Conservation (phyloP, 257 asterid genomes). For the Apocynum venetum region DNA sequence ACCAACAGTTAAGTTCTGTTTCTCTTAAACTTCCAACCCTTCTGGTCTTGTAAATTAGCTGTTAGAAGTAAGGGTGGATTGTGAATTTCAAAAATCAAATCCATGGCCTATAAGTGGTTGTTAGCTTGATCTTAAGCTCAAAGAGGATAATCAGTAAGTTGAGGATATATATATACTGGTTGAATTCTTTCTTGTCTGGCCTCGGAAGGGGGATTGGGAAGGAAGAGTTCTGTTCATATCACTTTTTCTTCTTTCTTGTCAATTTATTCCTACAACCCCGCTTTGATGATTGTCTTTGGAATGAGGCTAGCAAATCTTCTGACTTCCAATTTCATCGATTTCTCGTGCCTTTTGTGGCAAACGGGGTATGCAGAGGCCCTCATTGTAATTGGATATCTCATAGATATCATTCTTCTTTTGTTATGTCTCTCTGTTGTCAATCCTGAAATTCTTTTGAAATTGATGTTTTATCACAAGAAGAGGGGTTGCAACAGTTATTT, state of each 20-base stretch:
- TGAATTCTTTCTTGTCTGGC: conserved; percentile 3
- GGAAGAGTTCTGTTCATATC: background rate
- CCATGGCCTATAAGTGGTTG: background rate
- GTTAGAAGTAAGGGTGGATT: background rate
- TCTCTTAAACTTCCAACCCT: background rate
- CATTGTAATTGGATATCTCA: background rate
- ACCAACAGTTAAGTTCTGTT: background rate
- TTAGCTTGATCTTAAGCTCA: background rate
- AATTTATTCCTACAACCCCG: background rate
- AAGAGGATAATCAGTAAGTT: background rate
- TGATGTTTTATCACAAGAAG: background rate
- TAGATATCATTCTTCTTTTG: background rate
- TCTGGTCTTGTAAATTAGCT: background rate
- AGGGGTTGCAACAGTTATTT: background rate
- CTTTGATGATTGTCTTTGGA: background rate
- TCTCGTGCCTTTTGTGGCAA: background rate
- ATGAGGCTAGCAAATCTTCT: background rate
- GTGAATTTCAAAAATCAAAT: background rate
- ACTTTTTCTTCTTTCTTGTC: background rate
- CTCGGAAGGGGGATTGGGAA: background rate
- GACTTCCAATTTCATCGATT: background rate
- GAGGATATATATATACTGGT: background rate
- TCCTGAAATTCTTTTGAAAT: background rate
- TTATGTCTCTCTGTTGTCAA: conserved; percentile 5
- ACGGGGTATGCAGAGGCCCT: background rate